Percentiles rank a stretch among this genome's conserved stretches.
These are phyloP conservation scores for Pyropia haitanensis DNA, from an alignment of 23 red algal genomes.

Conservation along the genomic window DNA sequence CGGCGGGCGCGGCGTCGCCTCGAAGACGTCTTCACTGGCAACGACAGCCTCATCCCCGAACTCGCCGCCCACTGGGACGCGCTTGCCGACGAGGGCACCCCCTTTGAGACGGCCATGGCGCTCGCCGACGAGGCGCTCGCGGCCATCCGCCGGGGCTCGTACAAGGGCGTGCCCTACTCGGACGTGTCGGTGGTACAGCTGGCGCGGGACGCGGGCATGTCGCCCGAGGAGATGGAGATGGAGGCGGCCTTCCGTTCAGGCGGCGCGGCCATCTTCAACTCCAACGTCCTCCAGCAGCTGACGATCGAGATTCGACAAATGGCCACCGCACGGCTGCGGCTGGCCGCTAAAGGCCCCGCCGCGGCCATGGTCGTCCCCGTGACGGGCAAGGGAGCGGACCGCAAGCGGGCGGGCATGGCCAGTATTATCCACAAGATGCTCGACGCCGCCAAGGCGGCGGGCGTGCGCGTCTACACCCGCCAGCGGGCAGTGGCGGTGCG, in stretches of 20 bases:
- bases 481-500: background rate
- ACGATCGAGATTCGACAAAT: no score
- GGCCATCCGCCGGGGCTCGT: conserved; percentile 1
- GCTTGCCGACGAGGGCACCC: background rate
- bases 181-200: conserved; percentile 23
- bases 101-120: conserved; percentile 20
- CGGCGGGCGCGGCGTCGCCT: background rate
- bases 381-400: background rate
- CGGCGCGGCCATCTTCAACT: no score
- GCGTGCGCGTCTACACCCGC: conserved; percentile 17
- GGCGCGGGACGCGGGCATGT: conserved; percentile 26
- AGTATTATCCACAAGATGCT: conserved; percentile 18
- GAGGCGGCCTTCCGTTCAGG: background rate
- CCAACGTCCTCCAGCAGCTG: no score
- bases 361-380: conserved; percentile 14
- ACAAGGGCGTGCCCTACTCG: conserved; percentile 12
- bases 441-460: background rate
- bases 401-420: conserved; percentile 18
- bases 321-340: no score
- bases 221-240: conserved; percentile 20
- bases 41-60: conserved; percentile 10
- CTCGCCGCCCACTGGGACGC: conserved; percentile 3
- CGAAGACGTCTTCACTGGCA: conserved; percentile 2
- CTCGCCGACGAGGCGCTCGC: conserved; percentile 32
- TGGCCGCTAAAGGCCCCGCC: no score